Base-by-base conservation (phyloP, 169 alveolate genomes). In the Plasmodium sp. region DNA sequence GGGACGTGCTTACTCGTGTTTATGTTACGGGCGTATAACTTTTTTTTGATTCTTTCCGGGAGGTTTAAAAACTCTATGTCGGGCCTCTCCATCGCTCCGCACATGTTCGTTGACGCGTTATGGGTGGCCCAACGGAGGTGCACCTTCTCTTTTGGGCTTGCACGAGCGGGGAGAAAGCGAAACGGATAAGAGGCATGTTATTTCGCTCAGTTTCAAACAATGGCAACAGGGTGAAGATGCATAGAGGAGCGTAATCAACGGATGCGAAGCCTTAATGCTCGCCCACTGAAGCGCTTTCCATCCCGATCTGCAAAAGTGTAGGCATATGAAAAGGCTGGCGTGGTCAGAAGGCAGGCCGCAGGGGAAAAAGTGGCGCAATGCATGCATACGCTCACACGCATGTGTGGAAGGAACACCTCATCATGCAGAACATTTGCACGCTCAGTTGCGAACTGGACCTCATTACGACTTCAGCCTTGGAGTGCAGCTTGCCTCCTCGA, bases 41-140 rank as follows among this genome's bases (percentile, higher is more conserved):
- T 86, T 36, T 77, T 86, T 67, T 86, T 86, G 9, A 75, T 33
- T 51, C 51, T 86, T 54, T 86, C 81, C 2, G 84, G 56, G 2
- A 86, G 79, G 31, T 86, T 86, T 54, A 86, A 86, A 34, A 77
- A 86, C 81, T 79, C 93, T 86, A 86, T 86, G 43, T 86, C 93
- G 81, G 77, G 33, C 34, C 67, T 86, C 41, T 86, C 93, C 93
- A 86, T 86, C 48, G 80, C 77, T n/a, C 67, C 80, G 22, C 12
- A 43, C 34, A 54, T 41, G 62, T 51, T 16, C 62, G 6, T 51
- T 51, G 22, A 51, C 2, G 27, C 62, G 22, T 51, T 51, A 51
- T 12, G 62, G 7, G 3, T 73, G 22, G 58, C 27, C 12, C 18
- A 45, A 85, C 12, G 18, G 36, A 14, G 27, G 43, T 74, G 12